Conservation (phyloP, 1,284 basidiomycete genomes). For the Hemileia vastatrix region DNA sequence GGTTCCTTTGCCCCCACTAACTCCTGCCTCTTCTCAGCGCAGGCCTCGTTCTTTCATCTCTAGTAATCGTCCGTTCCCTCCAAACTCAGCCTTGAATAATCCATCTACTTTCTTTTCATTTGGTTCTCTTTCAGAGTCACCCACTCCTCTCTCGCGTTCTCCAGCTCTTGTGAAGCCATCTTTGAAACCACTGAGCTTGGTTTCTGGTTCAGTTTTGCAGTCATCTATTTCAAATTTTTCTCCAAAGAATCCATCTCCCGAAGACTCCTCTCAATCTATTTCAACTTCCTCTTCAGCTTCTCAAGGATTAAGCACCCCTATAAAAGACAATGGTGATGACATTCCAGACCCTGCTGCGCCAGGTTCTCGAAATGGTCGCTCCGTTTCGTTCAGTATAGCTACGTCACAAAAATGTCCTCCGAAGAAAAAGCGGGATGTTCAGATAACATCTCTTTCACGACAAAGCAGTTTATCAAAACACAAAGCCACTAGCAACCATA, state of each 20-base stretch:
- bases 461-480: neutral
- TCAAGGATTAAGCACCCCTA: neutral
- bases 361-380: neutral
- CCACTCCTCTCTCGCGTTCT: neutral
- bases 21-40: neutral
- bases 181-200: neutral
- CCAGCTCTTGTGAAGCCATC: neutral
- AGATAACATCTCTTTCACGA: neutral
- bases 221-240: neutral
- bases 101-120: neutral
- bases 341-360: neutral
- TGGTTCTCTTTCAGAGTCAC: neutral
- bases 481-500: no score
- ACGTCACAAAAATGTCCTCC: neutral
- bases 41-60: neutral
- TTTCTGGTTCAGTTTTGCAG: neutral
- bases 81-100: neutral
- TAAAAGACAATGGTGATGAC: neutral
- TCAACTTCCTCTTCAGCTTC: neutral
- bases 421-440: neutral
- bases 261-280: neutral
- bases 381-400: neutral
- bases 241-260: neutral
- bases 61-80: neutral
- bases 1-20: neutral